Evolutionary conservation across 2,329 filamentous ascomycete genomes (phyloP).

Genomic region (Erysiphe neolycopersici): DNA sequence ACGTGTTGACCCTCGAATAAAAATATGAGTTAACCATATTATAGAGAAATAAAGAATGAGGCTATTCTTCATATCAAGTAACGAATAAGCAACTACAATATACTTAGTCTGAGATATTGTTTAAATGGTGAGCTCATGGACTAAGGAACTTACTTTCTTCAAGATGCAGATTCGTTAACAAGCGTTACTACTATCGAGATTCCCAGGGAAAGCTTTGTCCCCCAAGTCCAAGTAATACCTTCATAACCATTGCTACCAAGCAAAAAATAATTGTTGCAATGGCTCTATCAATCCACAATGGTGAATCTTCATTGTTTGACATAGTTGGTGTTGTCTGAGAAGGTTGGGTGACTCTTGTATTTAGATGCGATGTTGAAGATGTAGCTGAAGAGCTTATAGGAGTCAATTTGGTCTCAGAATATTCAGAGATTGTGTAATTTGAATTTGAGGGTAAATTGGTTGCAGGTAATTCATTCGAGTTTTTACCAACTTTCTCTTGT

Average conservation of each 20-base stretch:
- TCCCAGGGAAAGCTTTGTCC: too few species aligned
- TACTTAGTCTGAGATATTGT: too few species aligned
- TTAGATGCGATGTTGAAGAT: slow-evolving; percentile 2
- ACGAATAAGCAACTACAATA: too few species aligned
- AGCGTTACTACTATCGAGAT: too few species aligned
- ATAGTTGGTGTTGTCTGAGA: slow-evolving; percentile 2
- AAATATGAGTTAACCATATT: too few species aligned
- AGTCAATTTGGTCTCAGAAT: not conserved
- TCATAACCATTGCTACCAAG: slow-evolving; percentile 41
- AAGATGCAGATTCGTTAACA: too few species aligned
- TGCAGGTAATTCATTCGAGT: not conserved
- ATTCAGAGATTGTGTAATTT: not conserved
- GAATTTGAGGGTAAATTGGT: slow-evolving; percentile 1
- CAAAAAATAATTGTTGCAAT: slow-evolving; percentile 49
- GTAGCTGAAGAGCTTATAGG: too few species aligned
- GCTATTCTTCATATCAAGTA: too few species aligned
- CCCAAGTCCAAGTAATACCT: slow-evolving; percentile 16
- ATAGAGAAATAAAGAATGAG: too few species aligned
- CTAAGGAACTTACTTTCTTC: too few species aligned
- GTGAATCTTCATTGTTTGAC: slow-evolving; percentile 22
- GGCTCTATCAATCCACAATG: slow-evolving; percentile 54
- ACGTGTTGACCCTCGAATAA: too few species aligned
- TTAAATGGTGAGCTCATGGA: too few species aligned
- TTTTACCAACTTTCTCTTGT: not conserved
- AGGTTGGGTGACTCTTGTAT: slow-evolving; percentile 7